Conservation (phyloP, 2,329 filamentous ascomycete genomes). For the Samsoniella hepiali region DNA sequence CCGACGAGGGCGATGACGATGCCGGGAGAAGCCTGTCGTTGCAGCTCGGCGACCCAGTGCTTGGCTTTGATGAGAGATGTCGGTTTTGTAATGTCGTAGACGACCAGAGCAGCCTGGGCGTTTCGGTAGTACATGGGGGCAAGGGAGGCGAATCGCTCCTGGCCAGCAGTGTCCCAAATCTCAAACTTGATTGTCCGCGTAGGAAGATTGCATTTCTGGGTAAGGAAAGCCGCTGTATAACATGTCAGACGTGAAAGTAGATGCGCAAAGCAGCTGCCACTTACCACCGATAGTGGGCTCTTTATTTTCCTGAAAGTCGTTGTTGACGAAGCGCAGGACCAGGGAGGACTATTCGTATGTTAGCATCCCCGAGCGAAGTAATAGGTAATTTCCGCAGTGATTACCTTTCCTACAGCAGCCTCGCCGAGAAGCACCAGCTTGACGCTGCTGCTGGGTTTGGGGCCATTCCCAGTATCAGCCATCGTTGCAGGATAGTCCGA, state of each 20-base stretch:
- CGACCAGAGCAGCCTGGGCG: slow-evolving; percentile 92
- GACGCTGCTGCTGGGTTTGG: slow-evolving; percentile 98
- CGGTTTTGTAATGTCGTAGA: slow-evolving; percentile 97
- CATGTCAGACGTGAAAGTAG: not conserved
- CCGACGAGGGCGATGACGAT: slow-evolving; percentile 97
- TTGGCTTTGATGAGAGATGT: slow-evolving; percentile 94
- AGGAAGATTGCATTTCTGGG: slow-evolving; percentile 96
- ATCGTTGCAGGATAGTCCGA: slow-evolving; percentile 26
- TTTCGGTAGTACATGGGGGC: slow-evolving; percentile 99
- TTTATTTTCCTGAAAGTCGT: slow-evolving; percentile 99
- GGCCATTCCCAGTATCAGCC: slow-evolving; percentile 55
- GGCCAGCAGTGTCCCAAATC: slow-evolving; percentile 98
- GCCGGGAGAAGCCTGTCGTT: slow-evolving; percentile 90
- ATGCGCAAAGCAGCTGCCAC: slow-evolving; percentile 27
- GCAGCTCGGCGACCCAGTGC: slow-evolving; percentile 97
- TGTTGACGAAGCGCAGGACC: slow-evolving; percentile 97
- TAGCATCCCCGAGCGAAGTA: slow-evolving; percentile 19
- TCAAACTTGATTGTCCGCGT: slow-evolving; percentile 89
- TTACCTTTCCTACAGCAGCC: slow-evolving; percentile 96
- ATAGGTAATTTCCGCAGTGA: not conserved
- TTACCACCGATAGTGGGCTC: slow-evolving; percentile 97
- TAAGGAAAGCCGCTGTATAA: slow-evolving; percentile 82
- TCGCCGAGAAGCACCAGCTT: slow-evolving; percentile 98
- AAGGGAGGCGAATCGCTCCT: slow-evolving; percentile 94
- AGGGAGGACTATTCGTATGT: slow-evolving; percentile 72